Percentiles rank a stretch among this genome's conserved stretches.
These are phyloP conservation scores for Penicillium tannophilum DNA, from an alignment of 495 filamentous ascomycete species.

Conservation along the genomic window DNA sequence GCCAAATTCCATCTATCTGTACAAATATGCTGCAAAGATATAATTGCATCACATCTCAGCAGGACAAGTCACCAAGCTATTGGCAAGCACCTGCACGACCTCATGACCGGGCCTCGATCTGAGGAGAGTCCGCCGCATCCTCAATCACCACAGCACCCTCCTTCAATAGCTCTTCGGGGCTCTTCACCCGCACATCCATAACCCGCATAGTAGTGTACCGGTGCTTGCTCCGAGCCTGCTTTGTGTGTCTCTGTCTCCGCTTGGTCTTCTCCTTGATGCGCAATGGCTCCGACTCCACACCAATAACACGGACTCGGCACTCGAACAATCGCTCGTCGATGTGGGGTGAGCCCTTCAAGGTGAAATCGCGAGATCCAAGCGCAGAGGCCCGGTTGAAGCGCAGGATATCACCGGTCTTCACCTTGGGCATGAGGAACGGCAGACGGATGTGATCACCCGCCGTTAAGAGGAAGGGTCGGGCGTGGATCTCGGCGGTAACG, in stretches of 20 bases:
- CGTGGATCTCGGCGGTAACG: slow-evolving; percentile 84
- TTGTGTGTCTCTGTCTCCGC: slow-evolving; percentile 73
- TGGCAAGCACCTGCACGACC: slow-evolving; percentile 10
- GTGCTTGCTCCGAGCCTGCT: slow-evolving; percentile 80
- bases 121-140: slow-evolving; percentile 24
- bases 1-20: slow-evolving; percentile 42
- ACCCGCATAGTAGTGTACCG: slow-evolving; percentile 83
- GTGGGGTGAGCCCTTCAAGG: slow-evolving; percentile 74
- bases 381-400: slow-evolving; percentile 80
- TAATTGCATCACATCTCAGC: slow-evolving; percentile 23
- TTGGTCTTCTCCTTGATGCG: slow-evolving; percentile 91
- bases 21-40: slow-evolving; percentile 33
- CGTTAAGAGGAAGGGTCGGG: slow-evolving; percentile 86
- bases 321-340: slow-evolving; percentile 81
- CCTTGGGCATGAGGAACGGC: slow-evolving; percentile 89
- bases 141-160: slow-evolving; percentile 47
- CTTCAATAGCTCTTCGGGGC: slow-evolving; percentile 56
- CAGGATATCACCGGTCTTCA: slow-evolving; percentile 78
- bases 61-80: slow-evolving; percentile 1
- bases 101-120: slow-evolving; percentile 33
- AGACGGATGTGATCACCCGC: slow-evolving; percentile 83
- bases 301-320: slow-evolving; percentile 83
- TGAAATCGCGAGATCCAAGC: slow-evolving; percentile 87
- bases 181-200: slow-evolving; percentile 73
- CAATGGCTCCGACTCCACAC: slow-evolving; percentile 85